Evolutionary conservation across 441 rosid species (phyloP).

Genomic region (Aquilaria agallochum): DNA sequence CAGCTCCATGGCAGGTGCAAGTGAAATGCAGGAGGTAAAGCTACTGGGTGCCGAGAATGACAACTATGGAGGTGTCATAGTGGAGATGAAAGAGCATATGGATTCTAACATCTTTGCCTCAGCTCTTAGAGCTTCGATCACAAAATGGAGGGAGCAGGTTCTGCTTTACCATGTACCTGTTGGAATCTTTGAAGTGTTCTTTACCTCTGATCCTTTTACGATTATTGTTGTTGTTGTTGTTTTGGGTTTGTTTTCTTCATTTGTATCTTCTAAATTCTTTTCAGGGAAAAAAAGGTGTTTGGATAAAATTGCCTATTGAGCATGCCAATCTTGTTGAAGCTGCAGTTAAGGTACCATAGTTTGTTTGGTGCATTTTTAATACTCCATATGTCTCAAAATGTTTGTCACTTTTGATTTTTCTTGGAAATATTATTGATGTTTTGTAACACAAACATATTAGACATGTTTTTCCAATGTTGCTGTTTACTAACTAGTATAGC

Average conservation of each 20-base stretch:
- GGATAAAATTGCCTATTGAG: constrained; percentile 82
- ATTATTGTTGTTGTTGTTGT: neutral
- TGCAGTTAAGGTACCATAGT: constrained; percentile 52
- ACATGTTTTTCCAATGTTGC: neutral
- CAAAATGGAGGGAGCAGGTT: constrained; percentile 76
- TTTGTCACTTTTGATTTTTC: no score
- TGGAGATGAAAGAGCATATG: constrained; percentile 54
- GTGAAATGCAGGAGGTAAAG: constrained; percentile 20
- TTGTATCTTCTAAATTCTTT: neutral
- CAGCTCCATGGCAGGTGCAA: constrained; percentile 1
- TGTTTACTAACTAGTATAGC: neutral
- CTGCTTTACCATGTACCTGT: neutral
- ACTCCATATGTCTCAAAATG: no score
- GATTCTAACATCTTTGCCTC: constrained; percentile 47
- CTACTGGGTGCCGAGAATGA: constrained; percentile 45
- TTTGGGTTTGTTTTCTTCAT: neutral
- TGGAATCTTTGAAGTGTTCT: neutral
- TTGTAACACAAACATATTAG: no score
- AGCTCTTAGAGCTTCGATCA: constrained; percentile 52
- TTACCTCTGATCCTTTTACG: neutral
- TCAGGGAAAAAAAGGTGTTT: constrained; percentile 81
- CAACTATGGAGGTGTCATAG: constrained; percentile 69
- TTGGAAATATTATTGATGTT: no score
- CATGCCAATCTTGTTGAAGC: constrained; percentile 60
- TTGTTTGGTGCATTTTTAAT: no score